These are phyloP conservation scores for Teunomyces aglyptinius DNA, from an alignment of 805 yeast genomes.

Conservation along the genomic window DNA sequence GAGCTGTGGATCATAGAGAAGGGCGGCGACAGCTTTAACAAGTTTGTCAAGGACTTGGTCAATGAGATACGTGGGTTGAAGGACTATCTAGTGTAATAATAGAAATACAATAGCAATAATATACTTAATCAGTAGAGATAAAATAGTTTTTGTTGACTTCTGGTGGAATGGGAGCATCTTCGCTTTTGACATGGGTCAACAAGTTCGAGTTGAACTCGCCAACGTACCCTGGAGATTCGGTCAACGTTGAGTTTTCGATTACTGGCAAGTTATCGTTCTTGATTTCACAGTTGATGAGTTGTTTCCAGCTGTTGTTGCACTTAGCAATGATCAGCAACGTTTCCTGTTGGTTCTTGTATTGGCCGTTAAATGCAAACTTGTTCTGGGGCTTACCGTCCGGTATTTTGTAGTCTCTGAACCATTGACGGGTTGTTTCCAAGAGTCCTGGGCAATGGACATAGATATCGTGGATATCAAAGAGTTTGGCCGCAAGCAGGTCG, in stretches of 20 bases:
- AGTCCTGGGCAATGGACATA: slow-evolving; percentile 88
- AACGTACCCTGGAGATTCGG: slow-evolving; percentile 25
- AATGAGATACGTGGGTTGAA: slow-evolving; percentile 54
- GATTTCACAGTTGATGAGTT: slow-evolving; percentile 62
- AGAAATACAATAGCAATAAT: background rate
- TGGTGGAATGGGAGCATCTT: slow-evolving; percentile 37
- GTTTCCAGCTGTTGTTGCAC: slow-evolving; percentile 82
- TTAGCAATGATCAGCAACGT: slow-evolving; percentile 83
- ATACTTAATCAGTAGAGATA: slow-evolving; percentile 8
- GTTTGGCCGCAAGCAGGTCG: slow-evolving; percentile 85
- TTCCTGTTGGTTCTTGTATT: slow-evolving; percentile 81
- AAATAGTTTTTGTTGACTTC: slow-evolving; percentile 22
- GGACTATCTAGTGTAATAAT: slow-evolving; percentile 28
- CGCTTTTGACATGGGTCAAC: slow-evolving; percentile 16
- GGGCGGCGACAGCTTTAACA: slow-evolving; percentile 30
- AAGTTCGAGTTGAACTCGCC: slow-evolving; percentile 15
- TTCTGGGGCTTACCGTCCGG: slow-evolving; percentile 98
- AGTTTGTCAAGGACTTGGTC: slow-evolving; percentile 46
- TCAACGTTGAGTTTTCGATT: slow-evolving; percentile 39
- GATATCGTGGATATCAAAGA: slow-evolving; percentile 89
- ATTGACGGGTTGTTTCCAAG: slow-evolving; percentile 89
- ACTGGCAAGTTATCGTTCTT: slow-evolving; percentile 16
- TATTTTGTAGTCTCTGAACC: slow-evolving; percentile 97
- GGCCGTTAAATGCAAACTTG: slow-evolving; percentile 95
- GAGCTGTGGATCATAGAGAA: slow-evolving; percentile 59